These are phyloP conservation scores for Pugionium cornutum DNA, from an alignment of 345 rosid genomes.

Conservation along the genomic window DNA sequence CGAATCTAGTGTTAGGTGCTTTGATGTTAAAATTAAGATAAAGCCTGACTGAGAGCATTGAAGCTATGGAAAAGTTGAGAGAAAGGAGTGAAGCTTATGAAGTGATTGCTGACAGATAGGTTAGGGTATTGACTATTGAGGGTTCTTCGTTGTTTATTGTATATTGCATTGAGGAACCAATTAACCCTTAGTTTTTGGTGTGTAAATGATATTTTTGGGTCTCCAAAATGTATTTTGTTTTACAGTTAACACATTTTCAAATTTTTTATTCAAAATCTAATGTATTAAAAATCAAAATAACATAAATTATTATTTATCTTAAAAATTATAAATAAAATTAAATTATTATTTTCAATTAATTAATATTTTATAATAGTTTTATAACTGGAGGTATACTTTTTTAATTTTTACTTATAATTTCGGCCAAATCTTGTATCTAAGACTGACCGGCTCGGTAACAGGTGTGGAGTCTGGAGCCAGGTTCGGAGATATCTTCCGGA, in stretches of 20 bases:
- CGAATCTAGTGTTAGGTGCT: slow-evolving; percentile 4
- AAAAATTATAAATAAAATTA: no score
- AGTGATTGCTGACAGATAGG: slow-evolving; percentile 10
- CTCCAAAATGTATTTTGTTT: background rate
- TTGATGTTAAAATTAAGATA: background rate
- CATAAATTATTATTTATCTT: no score
- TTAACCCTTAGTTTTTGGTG: slow-evolving; percentile 6
- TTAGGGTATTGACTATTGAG: background rate
- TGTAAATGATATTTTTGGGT: background rate
- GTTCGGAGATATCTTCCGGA: slow-evolving; percentile 45
- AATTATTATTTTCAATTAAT: no score
- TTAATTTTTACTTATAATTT: background rate
- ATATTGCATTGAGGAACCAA: slow-evolving; percentile 33
- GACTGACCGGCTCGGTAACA: slow-evolving; percentile 35
- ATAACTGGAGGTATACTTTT: no score
- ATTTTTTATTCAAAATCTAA: no score
- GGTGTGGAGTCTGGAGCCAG: slow-evolving; percentile 46
- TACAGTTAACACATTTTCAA: no score
- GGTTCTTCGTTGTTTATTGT: slow-evolving; percentile 33
- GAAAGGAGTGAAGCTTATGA: slow-evolving; percentile 7
- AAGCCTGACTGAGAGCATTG: no score
- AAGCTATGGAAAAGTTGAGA: slow-evolving; percentile 20
- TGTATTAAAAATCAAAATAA: no score
- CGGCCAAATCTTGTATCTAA: background rate
- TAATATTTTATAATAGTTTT: no score